Conservation (phyloP, 2,329 filamentous ascomycete genomes). For the Aspergillus ochraceus region DNA sequence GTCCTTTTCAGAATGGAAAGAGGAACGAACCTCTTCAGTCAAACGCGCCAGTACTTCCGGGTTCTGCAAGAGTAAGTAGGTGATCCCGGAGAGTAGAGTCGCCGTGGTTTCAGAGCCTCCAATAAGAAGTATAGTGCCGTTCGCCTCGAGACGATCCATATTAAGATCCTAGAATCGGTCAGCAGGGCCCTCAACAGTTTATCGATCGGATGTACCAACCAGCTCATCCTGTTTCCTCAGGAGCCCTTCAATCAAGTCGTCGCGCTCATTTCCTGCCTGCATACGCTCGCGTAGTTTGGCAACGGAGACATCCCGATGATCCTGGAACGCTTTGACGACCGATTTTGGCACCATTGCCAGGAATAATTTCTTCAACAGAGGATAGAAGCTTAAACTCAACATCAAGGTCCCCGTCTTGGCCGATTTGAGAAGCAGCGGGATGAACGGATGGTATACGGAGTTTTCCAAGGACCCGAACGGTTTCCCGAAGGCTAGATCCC, state of each 20-base stretch:
- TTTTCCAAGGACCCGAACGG: constrained; percentile 30
- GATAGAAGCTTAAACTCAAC: constrained; percentile 4
- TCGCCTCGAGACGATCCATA: constrained; percentile 31
- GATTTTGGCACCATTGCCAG: neutral
- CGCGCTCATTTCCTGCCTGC: neutral
- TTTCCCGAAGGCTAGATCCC: constrained; percentile 33
- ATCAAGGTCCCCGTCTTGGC: constrained; percentile 15
- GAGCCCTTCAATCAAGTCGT: constrained; percentile 4
- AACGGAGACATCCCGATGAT: neutral
- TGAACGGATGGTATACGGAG: constrained; percentile 26
- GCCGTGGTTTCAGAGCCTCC: constrained; percentile 51
- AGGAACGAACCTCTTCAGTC: constrained; percentile 34
- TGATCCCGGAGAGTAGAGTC: constrained; percentile 40
- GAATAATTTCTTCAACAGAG: neutral
- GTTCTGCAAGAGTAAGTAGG: constrained; percentile 41
- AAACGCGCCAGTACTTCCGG: constrained; percentile 32
- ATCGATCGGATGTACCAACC: neutral
- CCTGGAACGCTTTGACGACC: neutral
- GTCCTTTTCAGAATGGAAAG: constrained; percentile 35
- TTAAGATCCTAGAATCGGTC: neutral
- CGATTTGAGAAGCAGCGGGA: constrained; percentile 22
- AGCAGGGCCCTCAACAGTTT: neutral
- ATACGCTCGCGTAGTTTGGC: constrained; percentile 1
- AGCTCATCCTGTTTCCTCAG: constrained; percentile 1
- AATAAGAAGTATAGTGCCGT: constrained; percentile 31